These are phyloP conservation scores for Salvia sclarea DNA, from an alignment of 305 asterid genomes.

Conservation along the genomic window DNA sequence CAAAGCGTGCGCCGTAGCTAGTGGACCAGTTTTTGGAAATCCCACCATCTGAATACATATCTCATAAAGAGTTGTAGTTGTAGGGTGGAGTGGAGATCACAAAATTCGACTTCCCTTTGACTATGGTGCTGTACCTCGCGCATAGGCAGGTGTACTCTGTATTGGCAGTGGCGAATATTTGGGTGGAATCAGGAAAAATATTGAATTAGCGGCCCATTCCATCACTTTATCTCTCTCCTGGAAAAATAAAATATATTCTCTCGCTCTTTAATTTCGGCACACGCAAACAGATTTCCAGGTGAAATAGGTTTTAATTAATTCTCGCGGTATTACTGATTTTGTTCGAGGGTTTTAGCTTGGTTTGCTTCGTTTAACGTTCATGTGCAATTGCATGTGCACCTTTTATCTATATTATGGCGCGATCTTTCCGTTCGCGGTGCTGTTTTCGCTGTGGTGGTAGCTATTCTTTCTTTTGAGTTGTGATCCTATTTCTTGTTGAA, in stretches of 20 bases:
- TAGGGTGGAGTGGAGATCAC: conserved; percentile 6
- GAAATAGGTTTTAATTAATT: not conserved
- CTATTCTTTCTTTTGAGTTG: not conserved
- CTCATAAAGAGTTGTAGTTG: conserved; percentile 10
- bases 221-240: conserved; percentile 26
- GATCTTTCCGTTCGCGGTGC: conserved; percentile 26
- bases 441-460: not conserved
- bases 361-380: conserved; percentile 22
- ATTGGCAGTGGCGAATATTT: conserved; percentile 13
- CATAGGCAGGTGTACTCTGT: conserved; percentile 11
- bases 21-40: conserved; percentile 3
- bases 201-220: conserved; percentile 19
- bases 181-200: conserved; percentile 12
- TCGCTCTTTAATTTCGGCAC: conserved; percentile 12
- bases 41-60: not conserved
- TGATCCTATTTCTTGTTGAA: conserved; percentile 25
- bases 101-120: conserved; percentile 13
- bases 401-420: not conserved
- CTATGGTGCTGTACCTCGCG: not conserved
- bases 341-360: not conserved
- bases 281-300: conserved; percentile 31
- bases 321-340: not conserved
- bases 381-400: conserved; percentile 27
- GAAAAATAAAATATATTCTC: conserved; percentile 2
- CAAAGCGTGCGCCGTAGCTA: conserved; percentile 16